Percentiles rank a stretch among this genome's conserved stretches.
These are phyloP conservation scores for Mycena capillaripes DNA, from an alignment of 768 basidiomycete species.

Conservation along the genomic window DNA sequence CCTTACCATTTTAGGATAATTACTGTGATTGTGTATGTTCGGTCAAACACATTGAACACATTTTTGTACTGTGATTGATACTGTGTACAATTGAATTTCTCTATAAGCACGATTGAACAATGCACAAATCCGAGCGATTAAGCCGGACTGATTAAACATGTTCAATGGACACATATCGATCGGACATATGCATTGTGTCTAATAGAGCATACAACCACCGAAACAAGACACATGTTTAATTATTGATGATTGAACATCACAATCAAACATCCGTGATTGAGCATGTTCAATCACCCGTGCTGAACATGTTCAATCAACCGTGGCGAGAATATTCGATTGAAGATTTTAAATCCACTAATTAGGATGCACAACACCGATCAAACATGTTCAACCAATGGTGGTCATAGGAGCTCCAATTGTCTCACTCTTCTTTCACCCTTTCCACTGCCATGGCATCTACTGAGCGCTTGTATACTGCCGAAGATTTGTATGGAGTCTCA, in stretches of 20 bases:
- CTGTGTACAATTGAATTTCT: neutral
- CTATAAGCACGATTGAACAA: neutral
- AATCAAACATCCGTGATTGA: neutral
- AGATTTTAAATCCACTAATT: neutral
- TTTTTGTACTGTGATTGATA: neutral
- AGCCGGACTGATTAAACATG: neutral
- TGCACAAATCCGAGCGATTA: neutral
- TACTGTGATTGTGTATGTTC: neutral
- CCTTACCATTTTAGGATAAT: neutral
- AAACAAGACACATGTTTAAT: neutral
- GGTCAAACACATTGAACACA: constrained; percentile 1
- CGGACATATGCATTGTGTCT: neutral
- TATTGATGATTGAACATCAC: neutral
- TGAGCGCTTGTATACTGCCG: neutral
- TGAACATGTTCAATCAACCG: neutral
- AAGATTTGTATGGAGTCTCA: neutral
- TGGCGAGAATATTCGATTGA: neutral
- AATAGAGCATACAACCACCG: neutral
- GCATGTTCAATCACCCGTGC: neutral
- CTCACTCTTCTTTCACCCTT: neutral
- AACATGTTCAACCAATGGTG: neutral
- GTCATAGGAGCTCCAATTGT: neutral
- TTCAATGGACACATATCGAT: neutral
- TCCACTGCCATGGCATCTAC: neutral
- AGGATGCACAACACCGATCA: neutral